phyloP scores from a whole-genome alignment of 2,329 filamentous ascomycete species.

The Fonsecaea monophora region DNA sequence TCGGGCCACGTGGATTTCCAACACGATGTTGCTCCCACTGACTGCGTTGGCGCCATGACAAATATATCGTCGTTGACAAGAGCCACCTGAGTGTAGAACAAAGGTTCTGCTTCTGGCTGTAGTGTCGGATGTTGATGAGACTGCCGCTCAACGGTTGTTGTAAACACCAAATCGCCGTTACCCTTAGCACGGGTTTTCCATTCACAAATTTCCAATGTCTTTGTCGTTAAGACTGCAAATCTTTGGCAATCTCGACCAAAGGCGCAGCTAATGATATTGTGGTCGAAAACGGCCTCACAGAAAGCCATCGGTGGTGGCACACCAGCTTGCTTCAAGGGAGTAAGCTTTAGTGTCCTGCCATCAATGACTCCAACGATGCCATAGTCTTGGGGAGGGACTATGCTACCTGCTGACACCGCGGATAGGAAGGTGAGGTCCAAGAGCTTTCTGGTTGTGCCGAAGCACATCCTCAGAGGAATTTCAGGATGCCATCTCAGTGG shows the following conservation, averaged over 20 bases:
- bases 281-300: slow-evolving; percentile 70
- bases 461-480: slow-evolving; percentile 72
- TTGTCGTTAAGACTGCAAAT: slow-evolving; percentile 74
- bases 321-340: slow-evolving; percentile 81
- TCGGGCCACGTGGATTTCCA: slow-evolving; percentile 21
- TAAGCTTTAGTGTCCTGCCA: slow-evolving; percentile 79
- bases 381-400: slow-evolving; percentile 73
- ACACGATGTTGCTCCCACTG: slow-evolving; percentile 45
- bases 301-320: slow-evolving; percentile 92
- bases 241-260: slow-evolving; percentile 69
- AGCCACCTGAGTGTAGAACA: slow-evolving; percentile 51
- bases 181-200: slow-evolving; percentile 63
- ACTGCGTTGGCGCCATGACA: slow-evolving; percentile 48
- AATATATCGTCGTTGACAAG: slow-evolving; percentile 54
- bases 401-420: slow-evolving; percentile 65
- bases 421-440: slow-evolving; percentile 31
- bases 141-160: slow-evolving; percentile 50
- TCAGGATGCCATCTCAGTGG: slow-evolving; percentile 79
- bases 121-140: slow-evolving; percentile 21
- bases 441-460: slow-evolving; percentile 52
- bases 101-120: background rate
- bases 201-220: slow-evolving; percentile 71
- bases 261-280: slow-evolving; percentile 74
- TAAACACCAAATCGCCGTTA: slow-evolving; percentile 56
- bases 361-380: slow-evolving; percentile 86